Conservation (phyloP, 164 flowering plant species). For the Cinnamomum micranthum region DNA sequence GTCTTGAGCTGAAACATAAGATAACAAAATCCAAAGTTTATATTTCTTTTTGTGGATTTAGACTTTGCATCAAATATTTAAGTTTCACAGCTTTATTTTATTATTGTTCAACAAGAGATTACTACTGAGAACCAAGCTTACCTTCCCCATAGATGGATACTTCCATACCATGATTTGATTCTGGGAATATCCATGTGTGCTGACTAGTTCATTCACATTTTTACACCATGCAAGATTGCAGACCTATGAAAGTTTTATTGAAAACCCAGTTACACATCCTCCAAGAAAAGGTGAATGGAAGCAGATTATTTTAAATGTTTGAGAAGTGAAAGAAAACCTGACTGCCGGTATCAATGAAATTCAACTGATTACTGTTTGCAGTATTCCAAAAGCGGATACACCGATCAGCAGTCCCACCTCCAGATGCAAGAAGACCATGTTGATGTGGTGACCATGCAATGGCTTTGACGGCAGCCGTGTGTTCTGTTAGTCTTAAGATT, state of each 20-base stretch:
- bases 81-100: neutral
- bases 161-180: constrained; percentile 99
- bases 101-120: neutral
- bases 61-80: neutral
- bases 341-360: constrained; percentile 86
- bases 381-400: constrained; percentile 99
- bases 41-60: too few relatives aligned
- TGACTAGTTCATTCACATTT: constrained; percentile 93
- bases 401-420: constrained; percentile 98
- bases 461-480: constrained; percentile 98
- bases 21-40: too few relatives aligned
- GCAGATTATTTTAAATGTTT: neutral
- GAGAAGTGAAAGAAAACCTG: constrained; percentile 45
- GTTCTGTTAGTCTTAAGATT: constrained; percentile 66
- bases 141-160: constrained; percentile 91
- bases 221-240: constrained; percentile 97
- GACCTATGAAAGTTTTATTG: constrained; percentile 43
- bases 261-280: neutral
- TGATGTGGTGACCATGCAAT: constrained; percentile 99
- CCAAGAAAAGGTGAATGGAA: neutral
- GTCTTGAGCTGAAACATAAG: too few relatives aligned
- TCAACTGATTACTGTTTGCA: constrained; percentile 72
- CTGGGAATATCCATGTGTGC: constrained; percentile 98
- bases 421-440: constrained; percentile 91
- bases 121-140: constrained; percentile 15